Percentiles rank a stretch among this genome's conserved stretches.
phyloP scores from a whole-genome alignment of 352 stramenopile genomes.

The Phytophthora fragariae region DNA sequence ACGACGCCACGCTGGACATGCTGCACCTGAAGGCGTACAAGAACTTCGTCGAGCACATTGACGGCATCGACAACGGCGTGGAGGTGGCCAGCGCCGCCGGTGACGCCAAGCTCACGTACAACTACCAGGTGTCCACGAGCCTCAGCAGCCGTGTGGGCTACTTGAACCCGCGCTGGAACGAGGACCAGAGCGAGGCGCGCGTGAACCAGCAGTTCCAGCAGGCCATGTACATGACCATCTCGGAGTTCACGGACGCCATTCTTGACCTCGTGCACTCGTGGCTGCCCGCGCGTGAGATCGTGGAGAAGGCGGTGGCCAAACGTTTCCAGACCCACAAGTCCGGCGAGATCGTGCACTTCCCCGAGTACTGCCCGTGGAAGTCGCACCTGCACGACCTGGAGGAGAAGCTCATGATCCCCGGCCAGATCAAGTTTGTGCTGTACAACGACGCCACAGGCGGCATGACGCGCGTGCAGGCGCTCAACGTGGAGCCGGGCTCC shows the following conservation, averaged over 20 bases:
- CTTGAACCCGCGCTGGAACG: slow-evolving; percentile 98
- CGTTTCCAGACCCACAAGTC: slow-evolving; percentile 92
- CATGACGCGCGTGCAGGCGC: slow-evolving; percentile 97
- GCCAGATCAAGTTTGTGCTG: slow-evolving; percentile 97
- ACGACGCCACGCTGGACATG: slow-evolving; percentile 81
- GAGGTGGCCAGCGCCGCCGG: slow-evolving; percentile 69
- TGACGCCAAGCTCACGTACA: slow-evolving; percentile 50
- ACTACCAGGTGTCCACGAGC: slow-evolving; percentile 82
- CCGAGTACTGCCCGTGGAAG: slow-evolving; percentile 95
- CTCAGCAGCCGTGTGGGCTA: slow-evolving; percentile 90
- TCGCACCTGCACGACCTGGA: slow-evolving; percentile 97
- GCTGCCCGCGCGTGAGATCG: slow-evolving; percentile 94
- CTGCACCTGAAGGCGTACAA: slow-evolving; percentile 95
- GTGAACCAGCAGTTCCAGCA: slow-evolving; percentile 95
- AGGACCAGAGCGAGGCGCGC: slow-evolving; percentile 77
- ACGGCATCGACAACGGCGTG: slow-evolving; percentile 99
- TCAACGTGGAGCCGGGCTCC: slow-evolving; percentile 92
- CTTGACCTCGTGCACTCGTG: slow-evolving; percentile 93
- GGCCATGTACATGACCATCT: slow-evolving; percentile 94
- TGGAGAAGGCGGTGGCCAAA: slow-evolving; percentile 90
- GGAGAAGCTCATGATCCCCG: slow-evolving; percentile 85
- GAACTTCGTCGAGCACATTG: slow-evolving; percentile 98
- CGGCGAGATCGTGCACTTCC: slow-evolving; percentile 94
- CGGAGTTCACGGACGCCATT: slow-evolving; percentile 95
- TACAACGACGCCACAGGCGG: slow-evolving; percentile 94